Base-by-base conservation (phyloP, 1,139 yeast genomes). In the Arxiozyma bovina region DNA sequence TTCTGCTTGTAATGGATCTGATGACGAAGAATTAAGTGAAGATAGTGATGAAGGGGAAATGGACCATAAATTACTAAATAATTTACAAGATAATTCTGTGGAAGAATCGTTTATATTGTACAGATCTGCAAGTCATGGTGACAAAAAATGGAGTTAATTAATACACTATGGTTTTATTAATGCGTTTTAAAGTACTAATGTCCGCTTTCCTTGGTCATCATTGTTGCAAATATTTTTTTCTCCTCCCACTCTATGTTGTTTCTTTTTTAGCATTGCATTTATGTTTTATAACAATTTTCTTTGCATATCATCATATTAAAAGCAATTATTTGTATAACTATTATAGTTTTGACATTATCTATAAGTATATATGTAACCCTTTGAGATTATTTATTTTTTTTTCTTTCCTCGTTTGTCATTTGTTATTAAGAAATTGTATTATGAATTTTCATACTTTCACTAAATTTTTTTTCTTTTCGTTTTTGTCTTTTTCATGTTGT, bases 121-220 rank as follows among this genome's bases (percentile, higher is more conserved):
- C 21, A 71, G 81, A 58, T 72, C 75, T 43, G 74, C 67, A 38
- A 73, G 76, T 55, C 73, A 70, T 54, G 76, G 73, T 27, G 74
- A 70, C 53, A 58, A 69, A 56, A 64, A 66, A 38, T 74, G 77
- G 77, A 72, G 68, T 53, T 46, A 38, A 45, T 30, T 30, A 72
- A 22, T 18, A 9, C 25, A 17, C 30, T 22, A 34, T 34, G n/a
- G 6, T 15, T 34, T 15, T 34, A 15, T 34, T 12, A 15, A 8
- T 2, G 17, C 6, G 2, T 34, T 12, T 15, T 34, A 34, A 3
- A 12, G 4, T 34, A 34, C 40, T 1, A 12, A 34, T 34, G 11
- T 34, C 2, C 12, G 4, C n/a, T 34, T 34, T 15, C n/a, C n/a
- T 34, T 34, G 17, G 12, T 15, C 12, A 12, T 34, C n/a, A 34